These are phyloP conservation scores for Leucosporidium scottii DNA, from an alignment of 768 basidiomycete genomes.

Conservation along the genomic window DNA sequence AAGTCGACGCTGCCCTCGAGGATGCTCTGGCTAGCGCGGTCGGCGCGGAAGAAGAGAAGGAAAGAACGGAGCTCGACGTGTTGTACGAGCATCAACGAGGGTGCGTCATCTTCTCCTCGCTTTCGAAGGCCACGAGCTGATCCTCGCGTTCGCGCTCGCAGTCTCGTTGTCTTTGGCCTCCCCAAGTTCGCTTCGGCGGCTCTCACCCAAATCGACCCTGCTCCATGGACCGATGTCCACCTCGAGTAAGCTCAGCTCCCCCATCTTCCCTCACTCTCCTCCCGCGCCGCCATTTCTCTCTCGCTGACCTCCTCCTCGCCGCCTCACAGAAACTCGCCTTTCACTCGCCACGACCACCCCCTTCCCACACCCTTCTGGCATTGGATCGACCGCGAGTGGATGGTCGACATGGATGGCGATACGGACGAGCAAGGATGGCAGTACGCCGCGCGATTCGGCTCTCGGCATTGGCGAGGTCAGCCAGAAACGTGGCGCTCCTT, in stretches of 20 bases:
- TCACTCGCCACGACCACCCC: conserved; percentile 17
- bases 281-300: too few species aligned
- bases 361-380: conserved; percentile 25
- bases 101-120: background rate
- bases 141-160: background rate
- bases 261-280: too few species aligned
- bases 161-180: conserved; percentile 16
- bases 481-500: conserved; percentile 9
- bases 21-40: conserved; percentile 5
- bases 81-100: conserved; percentile 31
- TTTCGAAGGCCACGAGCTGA: background rate
- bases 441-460: conserved; percentile 14
- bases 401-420: conserved; percentile 30
- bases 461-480: conserved; percentile 28
- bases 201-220: conserved; percentile 15
- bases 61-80: conserved; percentile 14
- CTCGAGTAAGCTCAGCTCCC: background rate
- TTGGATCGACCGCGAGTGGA: conserved; percentile 25
- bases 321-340: conserved; percentile 1
- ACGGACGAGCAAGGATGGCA: conserved; percentile 24
- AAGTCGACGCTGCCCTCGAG: conserved; percentile 4
- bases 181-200: conserved; percentile 19
- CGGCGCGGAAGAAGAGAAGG: conserved; percentile 8
- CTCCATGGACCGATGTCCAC: background rate
- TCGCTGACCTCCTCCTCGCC: too few species aligned